Evolutionary conservation across 75 land plant genomes (phyloP), one percentile per base, ranked within the genome.

Genomic region (Sequoia sempervirens): DNA sequence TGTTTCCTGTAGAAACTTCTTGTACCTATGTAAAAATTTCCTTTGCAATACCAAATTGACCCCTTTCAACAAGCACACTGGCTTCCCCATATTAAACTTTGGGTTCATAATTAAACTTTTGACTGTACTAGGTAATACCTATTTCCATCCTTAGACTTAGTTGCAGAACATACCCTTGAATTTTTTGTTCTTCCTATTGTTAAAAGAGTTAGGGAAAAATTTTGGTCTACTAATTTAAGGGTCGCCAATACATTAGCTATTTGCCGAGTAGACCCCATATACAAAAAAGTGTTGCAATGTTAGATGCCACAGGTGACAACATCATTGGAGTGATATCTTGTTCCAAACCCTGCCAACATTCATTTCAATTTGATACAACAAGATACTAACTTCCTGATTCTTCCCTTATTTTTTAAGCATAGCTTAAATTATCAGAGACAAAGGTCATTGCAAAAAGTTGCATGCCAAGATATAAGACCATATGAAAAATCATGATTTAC

Each of bases 331-430:
- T 92, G 83, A 96, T 90, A 76, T 91, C 93, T 79, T 96, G 97
- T 68, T 95, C 99, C 73, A 95, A 81, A 36, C 97, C 97, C 81
- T 95, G 96, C 99, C 99, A 95, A 70, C 75, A 53, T 43, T 92
- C 83, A 9, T 81, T 96, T 3, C 93, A 85, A 61, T 89, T 84
- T 75, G 91, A 85, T 53, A 91, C 74, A 81, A 91, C 90, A 72
- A 83, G 92, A 88, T 75, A 87, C 5, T 38, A 38, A 14, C 81
- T 85, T 37, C 87, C 83, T 56, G n/a, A n/a, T n/a, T n/a, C n/a
- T n/a, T n/a, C n/a, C n/a, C n/a, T n/a, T n/a, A n/a, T n/a, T n/a
- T n/a, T n/a, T n/a, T n/a, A n/a, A n/a, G n/a, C n/a, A n/a, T n/a
- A n/a, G n/a, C n/a, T n/a, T n/a, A n/a, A n/a, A n/a, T n/a, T n/a